Conservation (phyloP, 2,329 filamentous ascomycete species). For the Macroventuria anomochaeta region DNA sequence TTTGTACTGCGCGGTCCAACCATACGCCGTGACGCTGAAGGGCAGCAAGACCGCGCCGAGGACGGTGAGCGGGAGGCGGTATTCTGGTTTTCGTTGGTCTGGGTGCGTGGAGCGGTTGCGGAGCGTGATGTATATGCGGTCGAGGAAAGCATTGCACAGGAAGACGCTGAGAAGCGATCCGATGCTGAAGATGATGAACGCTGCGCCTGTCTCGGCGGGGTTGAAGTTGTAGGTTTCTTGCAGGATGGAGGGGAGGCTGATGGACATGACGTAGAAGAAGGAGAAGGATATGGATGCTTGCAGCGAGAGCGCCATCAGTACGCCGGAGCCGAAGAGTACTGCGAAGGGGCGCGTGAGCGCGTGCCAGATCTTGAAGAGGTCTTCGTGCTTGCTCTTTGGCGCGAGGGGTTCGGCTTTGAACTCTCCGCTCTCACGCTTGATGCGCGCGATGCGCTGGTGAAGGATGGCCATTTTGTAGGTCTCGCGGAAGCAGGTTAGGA, state of each 20-base stretch:
- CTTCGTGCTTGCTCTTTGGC: slow-evolving; percentile 23
- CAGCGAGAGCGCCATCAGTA: slow-evolving; percentile 61
- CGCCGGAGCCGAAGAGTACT: slow-evolving; percentile 57
- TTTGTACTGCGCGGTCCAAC: slow-evolving; percentile 57
- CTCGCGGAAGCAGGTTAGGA: slow-evolving; percentile 62
- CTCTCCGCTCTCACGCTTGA: slow-evolving; percentile 25
- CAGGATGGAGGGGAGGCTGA: slow-evolving; percentile 54
- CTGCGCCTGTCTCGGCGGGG: slow-evolving; percentile 59
- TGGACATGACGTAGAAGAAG: slow-evolving; percentile 57
- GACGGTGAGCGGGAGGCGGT: slow-evolving; percentile 61
- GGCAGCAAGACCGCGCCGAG: slow-evolving; percentile 57
- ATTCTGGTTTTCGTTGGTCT: slow-evolving; percentile 58
- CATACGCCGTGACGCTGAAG: slow-evolving; percentile 55
- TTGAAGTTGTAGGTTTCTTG: slow-evolving; percentile 52
- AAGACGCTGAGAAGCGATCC: slow-evolving; percentile 58
- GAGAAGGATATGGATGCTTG: slow-evolving; percentile 53
- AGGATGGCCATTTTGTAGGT: slow-evolving; percentile 67
- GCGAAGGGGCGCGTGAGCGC: slow-evolving; percentile 51
- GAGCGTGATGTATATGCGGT: slow-evolving; percentile 61
- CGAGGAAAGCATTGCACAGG: slow-evolving; percentile 59
- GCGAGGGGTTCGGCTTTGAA: slow-evolving; percentile 10
- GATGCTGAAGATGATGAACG: slow-evolving; percentile 63
- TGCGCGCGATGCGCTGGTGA: slow-evolving; percentile 29
- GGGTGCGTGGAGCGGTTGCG: slow-evolving; percentile 46
- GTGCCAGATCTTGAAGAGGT: slow-evolving; percentile 41